These are phyloP conservation scores for Closterium sp. DNA, from an alignment of 139 green algal species.

Conservation along the genomic window DNA sequence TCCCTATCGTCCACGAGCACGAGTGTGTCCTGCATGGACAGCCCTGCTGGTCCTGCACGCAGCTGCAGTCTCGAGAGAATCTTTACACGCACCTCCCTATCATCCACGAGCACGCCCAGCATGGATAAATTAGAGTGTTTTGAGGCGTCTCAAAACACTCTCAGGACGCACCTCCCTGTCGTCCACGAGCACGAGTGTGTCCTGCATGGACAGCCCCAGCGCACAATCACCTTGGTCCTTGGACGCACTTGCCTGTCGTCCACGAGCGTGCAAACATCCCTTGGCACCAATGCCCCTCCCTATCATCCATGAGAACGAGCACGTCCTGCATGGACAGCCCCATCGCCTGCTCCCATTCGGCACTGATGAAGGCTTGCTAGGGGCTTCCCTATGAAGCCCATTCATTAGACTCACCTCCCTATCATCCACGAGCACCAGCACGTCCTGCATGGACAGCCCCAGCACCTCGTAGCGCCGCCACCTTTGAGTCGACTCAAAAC, in stretches of 20 bases:
- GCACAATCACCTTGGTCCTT: too few relatives aligned
- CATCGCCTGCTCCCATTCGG: slow-evolving; percentile 43
- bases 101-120: slow-evolving; percentile 37
- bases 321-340: slow-evolving; percentile 61
- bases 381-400: too few relatives aligned
- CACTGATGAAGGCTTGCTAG: too few relatives aligned
- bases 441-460: slow-evolving; percentile 60
- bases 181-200: too few relatives aligned
- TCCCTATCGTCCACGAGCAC: slow-evolving; percentile 81
- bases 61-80: too few relatives aligned
- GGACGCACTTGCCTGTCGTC: too few relatives aligned
- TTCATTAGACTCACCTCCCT: too few relatives aligned
- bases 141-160: too few relatives aligned
- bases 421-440: too few relatives aligned
- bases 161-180: slow-evolving; percentile 14
- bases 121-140: too few relatives aligned
- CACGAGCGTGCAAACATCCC: too few relatives aligned
- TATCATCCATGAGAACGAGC: slow-evolving; percentile 65
- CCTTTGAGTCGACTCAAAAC: too few relatives aligned
- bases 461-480: slow-evolving; percentile 68
- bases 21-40: slow-evolving; percentile 73
- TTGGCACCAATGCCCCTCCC: slow-evolving; percentile 32
- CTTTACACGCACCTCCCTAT: slow-evolving; percentile 89
- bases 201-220: slow-evolving; percentile 77
- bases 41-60: slow-evolving; percentile 50